A percentile compares a stretch with the other conserved stretches of the same genome.
Conservation (phyloP, 768 basidiomycete genomes). For the Xerocomus brunneocitrinus region DNA sequence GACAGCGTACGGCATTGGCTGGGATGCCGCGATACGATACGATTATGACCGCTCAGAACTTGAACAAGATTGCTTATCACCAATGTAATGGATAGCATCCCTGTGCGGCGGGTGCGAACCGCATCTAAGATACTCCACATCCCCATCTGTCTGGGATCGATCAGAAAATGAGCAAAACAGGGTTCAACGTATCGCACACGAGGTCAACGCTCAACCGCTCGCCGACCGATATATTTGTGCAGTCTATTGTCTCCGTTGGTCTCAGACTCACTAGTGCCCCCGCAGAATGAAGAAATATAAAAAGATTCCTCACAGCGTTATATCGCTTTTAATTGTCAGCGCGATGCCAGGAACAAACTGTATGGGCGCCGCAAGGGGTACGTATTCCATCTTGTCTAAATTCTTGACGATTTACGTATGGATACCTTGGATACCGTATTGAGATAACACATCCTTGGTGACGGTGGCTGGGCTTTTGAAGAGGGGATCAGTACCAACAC, state of each 20-base stretch:
- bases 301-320: neutral
- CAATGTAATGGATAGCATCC: constrained; percentile 2
- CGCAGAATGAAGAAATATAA: neutral
- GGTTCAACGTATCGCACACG: neutral
- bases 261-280: neutral
- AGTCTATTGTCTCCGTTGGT: neutral
- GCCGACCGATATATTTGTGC: neutral
- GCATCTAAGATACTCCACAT: neutral
- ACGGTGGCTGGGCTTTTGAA: constrained; percentile 82
- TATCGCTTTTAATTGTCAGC: neutral
- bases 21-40: constrained; percentile 7
- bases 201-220: neutral
- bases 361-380: neutral
- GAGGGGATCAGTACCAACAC: constrained; percentile 76
- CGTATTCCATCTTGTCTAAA: neutral
- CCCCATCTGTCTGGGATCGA: neutral
- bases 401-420: constrained; percentile 6
- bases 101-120: neutral
- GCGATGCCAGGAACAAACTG: neutral
- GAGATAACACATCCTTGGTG: constrained; percentile 45
- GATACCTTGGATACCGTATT: constrained; percentile 56
- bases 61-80: neutral
- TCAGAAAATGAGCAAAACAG: neutral
- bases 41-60: constrained; percentile 6
- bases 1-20: neutral